A percentile compares a stretch with the other conserved stretches of the same genome.
These are phyloP conservation scores for Hypomontagnella submonticulosa DNA, from an alignment of 495 filamentous ascomycete genomes.

Conservation along the genomic window DNA sequence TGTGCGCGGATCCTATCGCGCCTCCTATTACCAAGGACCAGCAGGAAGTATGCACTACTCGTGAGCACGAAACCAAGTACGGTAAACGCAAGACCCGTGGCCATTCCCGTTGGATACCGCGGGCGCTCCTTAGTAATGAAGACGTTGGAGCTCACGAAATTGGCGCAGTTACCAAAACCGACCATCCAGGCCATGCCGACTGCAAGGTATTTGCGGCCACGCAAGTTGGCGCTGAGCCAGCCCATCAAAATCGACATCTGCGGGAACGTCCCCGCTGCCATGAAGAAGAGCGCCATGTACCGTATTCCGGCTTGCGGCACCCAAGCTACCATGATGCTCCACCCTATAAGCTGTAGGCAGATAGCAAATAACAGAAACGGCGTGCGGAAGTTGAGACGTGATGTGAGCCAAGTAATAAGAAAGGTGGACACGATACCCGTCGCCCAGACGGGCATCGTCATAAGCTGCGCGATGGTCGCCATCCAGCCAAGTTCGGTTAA, in stretches of 20 bases:
- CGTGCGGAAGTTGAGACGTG: conserved; percentile 28
- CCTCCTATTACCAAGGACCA: conserved; percentile 20
- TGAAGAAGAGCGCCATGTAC: conserved; percentile 41
- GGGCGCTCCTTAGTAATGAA: conserved; percentile 58
- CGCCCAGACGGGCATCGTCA: conserved; percentile 40
- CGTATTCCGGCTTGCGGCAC: conserved; percentile 33
- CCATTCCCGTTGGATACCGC: conserved; percentile 57
- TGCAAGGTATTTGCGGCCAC: conserved; percentile 67
- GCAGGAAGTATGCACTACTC: conserved; percentile 3
- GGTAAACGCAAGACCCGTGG: conserved; percentile 42
- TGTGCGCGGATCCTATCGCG: conserved; percentile 24
- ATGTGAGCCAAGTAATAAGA: conserved; percentile 26
- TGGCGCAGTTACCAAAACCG: conserved; percentile 67
- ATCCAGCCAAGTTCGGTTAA: conserved; percentile 35
- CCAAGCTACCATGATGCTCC: conserved; percentile 44
- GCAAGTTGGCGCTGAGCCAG: conserved; percentile 51
- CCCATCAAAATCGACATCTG: conserved; percentile 44
- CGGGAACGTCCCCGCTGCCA: conserved; percentile 39
- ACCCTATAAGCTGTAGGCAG: conserved; percentile 43
- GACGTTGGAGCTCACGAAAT: conserved; percentile 65
- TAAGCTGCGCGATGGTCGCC: conserved; percentile 34
- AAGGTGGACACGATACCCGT: conserved; percentile 34
- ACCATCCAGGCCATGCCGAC: conserved; percentile 66
- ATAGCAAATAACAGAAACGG: conserved; percentile 42
- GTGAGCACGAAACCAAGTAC: conserved; percentile 37